Conservation (phyloP, 768 basidiomycete species). For the Xanthoconium stramineum region DNA sequence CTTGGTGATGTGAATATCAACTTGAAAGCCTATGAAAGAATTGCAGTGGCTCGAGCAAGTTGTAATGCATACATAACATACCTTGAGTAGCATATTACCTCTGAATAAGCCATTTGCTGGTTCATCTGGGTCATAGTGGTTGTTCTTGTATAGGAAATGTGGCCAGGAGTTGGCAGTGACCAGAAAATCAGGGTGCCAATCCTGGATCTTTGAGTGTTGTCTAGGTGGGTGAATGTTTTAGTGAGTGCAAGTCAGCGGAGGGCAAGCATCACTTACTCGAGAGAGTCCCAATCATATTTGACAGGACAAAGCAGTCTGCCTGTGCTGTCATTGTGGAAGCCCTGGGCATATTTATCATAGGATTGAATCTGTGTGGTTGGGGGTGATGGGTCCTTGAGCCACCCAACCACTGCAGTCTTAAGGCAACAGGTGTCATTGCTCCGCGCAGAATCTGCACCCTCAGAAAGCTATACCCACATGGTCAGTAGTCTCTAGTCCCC, state of each 20-base stretch:
- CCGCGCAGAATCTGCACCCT: background rate
- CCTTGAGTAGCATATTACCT: background rate
- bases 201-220: background rate
- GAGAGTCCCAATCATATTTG: background rate
- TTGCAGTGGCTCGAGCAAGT: background rate
- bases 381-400: background rate
- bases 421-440: background rate
- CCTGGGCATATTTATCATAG: background rate
- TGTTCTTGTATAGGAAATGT: background rate
- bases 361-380: background rate
- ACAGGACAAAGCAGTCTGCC: background rate
- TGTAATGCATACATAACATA: background rate
- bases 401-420: background rate
- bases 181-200: background rate
- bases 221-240: background rate
- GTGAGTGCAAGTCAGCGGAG: background rate
- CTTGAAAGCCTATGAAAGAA: background rate
- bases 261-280: background rate
- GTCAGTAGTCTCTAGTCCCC: background rate
- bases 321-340: background rate
- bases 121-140: background rate
- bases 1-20: background rate
- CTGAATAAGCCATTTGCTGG: background rate
- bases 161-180: background rate
- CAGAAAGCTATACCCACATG: background rate